phyloP scores from a whole-genome alignment of 345 rosid genomes.

The Linum usitatissimum region DNA sequence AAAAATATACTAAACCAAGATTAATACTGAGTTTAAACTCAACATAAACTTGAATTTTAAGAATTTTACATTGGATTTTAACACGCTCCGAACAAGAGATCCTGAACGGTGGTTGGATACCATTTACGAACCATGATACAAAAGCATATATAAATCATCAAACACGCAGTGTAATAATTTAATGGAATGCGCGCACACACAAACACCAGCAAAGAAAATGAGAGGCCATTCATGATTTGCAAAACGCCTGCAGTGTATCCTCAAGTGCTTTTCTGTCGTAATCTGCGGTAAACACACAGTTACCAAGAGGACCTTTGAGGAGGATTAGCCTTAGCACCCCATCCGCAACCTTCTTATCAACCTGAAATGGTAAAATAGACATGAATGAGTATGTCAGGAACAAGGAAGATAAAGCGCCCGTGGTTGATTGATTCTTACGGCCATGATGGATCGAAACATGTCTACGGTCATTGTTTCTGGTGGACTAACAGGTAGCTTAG shows the following conservation, averaged over 20 bases:
- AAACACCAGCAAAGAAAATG: neutral
- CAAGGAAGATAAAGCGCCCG: neutral
- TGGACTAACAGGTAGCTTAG: constrained; percentile 66
- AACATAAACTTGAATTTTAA: too few species aligned
- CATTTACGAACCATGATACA: too few species aligned
- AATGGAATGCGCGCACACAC: too few species aligned
- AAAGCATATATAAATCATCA: too few species aligned
- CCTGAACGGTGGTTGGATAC: too few species aligned
- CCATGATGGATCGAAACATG: constrained; percentile 94
- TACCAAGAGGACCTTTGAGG: constrained; percentile 85
- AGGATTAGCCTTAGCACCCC: constrained; percentile 89
- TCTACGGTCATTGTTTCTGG: constrained; percentile 81
- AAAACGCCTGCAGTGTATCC: constrained; percentile 68
- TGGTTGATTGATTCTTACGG: constrained; percentile 37
- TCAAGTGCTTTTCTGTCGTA: constrained; percentile 74
- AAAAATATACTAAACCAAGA: too few species aligned
- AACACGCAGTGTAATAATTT: too few species aligned
- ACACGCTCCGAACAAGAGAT: too few species aligned
- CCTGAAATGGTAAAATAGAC: constrained; percentile 31
- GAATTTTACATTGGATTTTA: too few species aligned
- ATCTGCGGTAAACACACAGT: constrained; percentile 87
- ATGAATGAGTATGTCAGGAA: neutral
- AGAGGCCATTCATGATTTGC: constrained; percentile 33
- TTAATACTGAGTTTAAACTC: too few species aligned
- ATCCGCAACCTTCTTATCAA: constrained; percentile 98